Evolutionary conservation across 2,329 filamentous ascomycete species (phyloP), one percentile per base, ranked within the genome.

Genomic region (Fusarium temperatum): DNA sequence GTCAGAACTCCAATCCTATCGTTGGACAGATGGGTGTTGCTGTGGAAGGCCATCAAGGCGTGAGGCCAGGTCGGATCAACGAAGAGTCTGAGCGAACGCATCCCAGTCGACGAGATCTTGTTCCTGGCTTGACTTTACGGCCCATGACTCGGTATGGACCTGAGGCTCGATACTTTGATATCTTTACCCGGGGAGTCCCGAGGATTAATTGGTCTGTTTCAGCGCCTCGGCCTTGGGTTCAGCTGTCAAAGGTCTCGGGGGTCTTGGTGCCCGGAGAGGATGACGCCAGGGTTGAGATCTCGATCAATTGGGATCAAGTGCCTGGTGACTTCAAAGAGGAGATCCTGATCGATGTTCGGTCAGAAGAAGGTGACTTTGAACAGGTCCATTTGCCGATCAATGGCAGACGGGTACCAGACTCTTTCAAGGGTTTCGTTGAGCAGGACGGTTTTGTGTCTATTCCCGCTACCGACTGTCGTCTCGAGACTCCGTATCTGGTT

Each of bases 11-110:
- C 0, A 84, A 83, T 39, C 80, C 85, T 6, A 84, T 91, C 11
- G 87, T 89, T 1, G 92, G 92, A 1, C 87, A 91, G 53, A 85
- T 94, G 64, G 91, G 91, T 8, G 85, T 94, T 30, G 86, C 88
- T 2, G 85, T 92, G 4, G 90, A 94, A 78, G 90, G 89, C 3
- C 88, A 86, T 68, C 92, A 93, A 71, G 91, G 90, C 2, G 90
- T 89, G 1, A 74, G 82, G 1, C 79, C 81, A 0, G 83, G 82
- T 0, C 66, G 77, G 2, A 81, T 85, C 14, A 88, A 86, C 55
- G 89, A 90, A 63, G 89, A 88, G 20, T 87, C 86, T 10, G 85
- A 90, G 15, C 84, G 78, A 75, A 87, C 79, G 66, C 87, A 77
- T 82, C 87, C 77, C 58, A 85, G 65, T 70, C 79, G 66, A 50